phyloP scores from a whole-genome alignment of 768 basidiomycete species.

The Clitopilus passeckerianus region DNA sequence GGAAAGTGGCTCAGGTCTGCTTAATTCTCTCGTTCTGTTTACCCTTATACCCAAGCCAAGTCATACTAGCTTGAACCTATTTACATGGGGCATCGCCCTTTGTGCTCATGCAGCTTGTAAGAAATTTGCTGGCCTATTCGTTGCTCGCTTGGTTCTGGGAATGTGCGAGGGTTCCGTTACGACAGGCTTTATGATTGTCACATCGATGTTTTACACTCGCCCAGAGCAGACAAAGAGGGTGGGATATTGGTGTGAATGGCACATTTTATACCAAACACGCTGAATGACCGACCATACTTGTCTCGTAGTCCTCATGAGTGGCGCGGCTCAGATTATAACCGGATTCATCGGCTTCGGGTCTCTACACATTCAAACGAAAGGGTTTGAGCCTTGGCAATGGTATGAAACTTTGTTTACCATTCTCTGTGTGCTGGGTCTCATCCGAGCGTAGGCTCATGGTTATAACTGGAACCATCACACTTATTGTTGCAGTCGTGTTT shows the following conservation, averaged over 20 bases:
- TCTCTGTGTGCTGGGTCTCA: background rate
- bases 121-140: conserved; percentile 61
- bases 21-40: no score
- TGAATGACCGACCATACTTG: background rate
- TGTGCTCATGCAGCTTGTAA: conserved; percentile 65
- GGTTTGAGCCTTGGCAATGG: conserved; percentile 76
- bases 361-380: conserved; percentile 50
- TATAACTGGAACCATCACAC: conserved; percentile 54
- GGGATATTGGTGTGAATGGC: conserved; percentile 69
- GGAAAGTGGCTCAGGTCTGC: conserved; percentile 77
- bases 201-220: conserved; percentile 74
- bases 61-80: conserved; percentile 51
- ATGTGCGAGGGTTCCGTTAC: conserved; percentile 71
- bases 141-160: conserved; percentile 60
- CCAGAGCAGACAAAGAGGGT: conserved; percentile 64
- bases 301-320: conserved; percentile 67
- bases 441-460: conserved; percentile 51
- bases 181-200: conserved; percentile 74
- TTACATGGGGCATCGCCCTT: conserved; percentile 59
- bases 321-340: conserved; percentile 62
- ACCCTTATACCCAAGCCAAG: no score
- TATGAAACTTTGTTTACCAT: background rate
- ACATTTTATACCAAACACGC: background rate
- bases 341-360: conserved; percentile 66
- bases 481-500: conserved; percentile 42